Conservation (phyloP, 2,329 filamentous ascomycete species). For the Aspergillus ochraceoroseus region DNA sequence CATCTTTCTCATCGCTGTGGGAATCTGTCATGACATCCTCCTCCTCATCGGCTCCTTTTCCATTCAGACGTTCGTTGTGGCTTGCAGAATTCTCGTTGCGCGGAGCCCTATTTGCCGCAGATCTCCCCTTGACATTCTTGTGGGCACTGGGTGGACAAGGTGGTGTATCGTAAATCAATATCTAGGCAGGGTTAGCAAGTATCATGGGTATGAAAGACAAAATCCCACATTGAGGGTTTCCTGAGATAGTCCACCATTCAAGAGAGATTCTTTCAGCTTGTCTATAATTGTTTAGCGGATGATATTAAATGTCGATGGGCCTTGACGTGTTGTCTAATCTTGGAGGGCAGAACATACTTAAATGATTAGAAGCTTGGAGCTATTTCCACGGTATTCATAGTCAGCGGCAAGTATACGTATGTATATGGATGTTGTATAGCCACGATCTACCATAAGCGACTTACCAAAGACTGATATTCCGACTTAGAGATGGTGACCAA, state of each 20-base stretch:
- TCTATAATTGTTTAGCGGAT: conserved; percentile 29
- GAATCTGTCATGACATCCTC: conserved; percentile 24
- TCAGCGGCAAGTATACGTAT: background rate
- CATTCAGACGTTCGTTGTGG: background rate
- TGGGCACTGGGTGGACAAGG: background rate
- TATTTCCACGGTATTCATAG: conserved; percentile 3
- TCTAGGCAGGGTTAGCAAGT: conserved; percentile 18
- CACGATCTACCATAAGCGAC: conserved; percentile 19
- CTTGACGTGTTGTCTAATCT: background rate
- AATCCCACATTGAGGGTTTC: conserved; percentile 47
- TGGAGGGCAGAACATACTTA: conserved; percentile 12
- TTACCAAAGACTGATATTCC: conserved; percentile 59
- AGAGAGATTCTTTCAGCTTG: conserved; percentile 47
- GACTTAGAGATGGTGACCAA: conserved; percentile 54
- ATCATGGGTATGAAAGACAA: conserved; percentile 5
- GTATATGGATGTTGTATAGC: background rate
- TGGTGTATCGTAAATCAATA: conserved; percentile 20
- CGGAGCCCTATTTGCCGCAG: background rate
- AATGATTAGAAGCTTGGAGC: conserved; percentile 19
- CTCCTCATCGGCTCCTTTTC: conserved; percentile 16
- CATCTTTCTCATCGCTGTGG: conserved; percentile 26
- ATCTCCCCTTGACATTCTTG: background rate
- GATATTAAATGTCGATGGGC: conserved; percentile 5
- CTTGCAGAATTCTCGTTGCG: background rate
- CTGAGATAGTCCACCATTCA: conserved; percentile 48